Percentiles rank a stretch among this genome's conserved stretches.
Conservation (phyloP, 139 green algal genomes). For the Coelastrella sp. region DNA sequence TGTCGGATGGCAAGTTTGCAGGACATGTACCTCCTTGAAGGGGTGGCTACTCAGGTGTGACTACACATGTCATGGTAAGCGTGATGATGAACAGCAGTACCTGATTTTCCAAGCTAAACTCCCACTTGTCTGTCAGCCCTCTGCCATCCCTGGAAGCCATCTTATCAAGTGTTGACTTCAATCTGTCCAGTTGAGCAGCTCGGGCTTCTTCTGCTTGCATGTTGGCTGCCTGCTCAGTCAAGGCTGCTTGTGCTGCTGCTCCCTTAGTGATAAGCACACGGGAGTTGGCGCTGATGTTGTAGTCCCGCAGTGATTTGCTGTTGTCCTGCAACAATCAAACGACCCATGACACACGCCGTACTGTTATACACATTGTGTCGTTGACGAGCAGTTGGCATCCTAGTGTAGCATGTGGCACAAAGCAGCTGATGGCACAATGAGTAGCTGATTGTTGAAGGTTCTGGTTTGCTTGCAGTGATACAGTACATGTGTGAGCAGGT, state of each 20-base stretch:
- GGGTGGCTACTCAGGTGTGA: no score
- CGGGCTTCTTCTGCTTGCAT: constrained; percentile 7
- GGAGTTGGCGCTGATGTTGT: constrained; percentile 39
- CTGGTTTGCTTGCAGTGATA: no score
- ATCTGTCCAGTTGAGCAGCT: constrained; percentile 50
- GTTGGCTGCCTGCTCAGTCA: not conserved
- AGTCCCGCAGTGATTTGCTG: constrained; percentile 46
- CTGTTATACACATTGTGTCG: not conserved
- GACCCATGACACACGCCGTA: not conserved
- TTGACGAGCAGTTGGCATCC: not conserved
- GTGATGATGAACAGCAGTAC: constrained; percentile 36
- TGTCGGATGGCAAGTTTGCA: no score
- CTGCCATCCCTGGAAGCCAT: constrained; percentile 49
- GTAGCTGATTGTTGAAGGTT: no score
- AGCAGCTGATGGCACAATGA: no score
- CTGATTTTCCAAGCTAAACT: constrained; percentile 70
- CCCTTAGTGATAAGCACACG: constrained; percentile 63
- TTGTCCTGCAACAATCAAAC: constrained; percentile 50
- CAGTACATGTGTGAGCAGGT: no score
- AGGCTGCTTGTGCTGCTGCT: constrained; percentile 11
- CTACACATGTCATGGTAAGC: no score
- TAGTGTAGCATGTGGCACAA: not conserved
- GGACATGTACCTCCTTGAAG: no score
- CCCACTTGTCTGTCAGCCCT: constrained; percentile 45
- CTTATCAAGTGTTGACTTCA: constrained; percentile 55